These are phyloP conservation scores for Trichothecium roseum DNA, from an alignment of 2,329 filamentous ascomycete genomes.

Conservation along the genomic window DNA sequence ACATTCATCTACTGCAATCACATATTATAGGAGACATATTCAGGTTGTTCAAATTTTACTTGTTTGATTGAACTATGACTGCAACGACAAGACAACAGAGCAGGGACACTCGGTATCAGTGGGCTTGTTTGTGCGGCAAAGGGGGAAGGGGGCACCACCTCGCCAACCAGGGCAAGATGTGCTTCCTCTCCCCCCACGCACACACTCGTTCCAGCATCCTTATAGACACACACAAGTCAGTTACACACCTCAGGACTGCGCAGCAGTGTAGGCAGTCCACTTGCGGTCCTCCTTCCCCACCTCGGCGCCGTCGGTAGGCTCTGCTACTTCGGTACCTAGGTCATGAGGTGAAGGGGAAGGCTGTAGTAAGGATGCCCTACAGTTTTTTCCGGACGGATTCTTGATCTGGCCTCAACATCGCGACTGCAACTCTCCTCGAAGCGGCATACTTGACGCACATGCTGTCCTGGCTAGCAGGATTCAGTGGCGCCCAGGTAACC, in stretches of 20 bases:
- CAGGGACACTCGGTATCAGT: constrained; percentile 24
- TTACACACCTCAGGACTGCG: constrained; percentile 1
- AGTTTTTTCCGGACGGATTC: not conserved
- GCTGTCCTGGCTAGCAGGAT: constrained; percentile 15
- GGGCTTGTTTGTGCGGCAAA: constrained; percentile 21
- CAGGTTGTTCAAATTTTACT: constrained; percentile 9
- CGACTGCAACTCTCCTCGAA: not conserved
- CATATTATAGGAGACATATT: not conserved
- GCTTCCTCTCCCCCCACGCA: constrained; percentile 12
- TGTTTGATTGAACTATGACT: constrained; percentile 33
- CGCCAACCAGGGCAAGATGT: constrained; percentile 19
- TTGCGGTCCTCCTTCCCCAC: constrained; percentile 4
- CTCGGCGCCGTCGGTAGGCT: constrained; percentile 4
- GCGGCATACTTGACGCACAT: not conserved
- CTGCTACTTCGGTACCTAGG: not conserved
- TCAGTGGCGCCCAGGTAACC: constrained; percentile 7
- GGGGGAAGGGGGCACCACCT: constrained; percentile 6
- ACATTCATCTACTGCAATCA: too few relatives aligned
- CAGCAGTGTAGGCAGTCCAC: constrained; percentile 4
- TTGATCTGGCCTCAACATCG: not conserved
- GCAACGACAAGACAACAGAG: constrained; percentile 26
- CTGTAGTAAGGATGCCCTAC: not conserved
- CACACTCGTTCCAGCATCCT: constrained; percentile 23
- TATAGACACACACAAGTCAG: not conserved
- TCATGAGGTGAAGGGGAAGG: too few relatives aligned